Percentiles rank a stretch among this genome's conserved stretches.
These are phyloP conservation scores for Penicillium janthinellum DNA, from an alignment of 2,329 filamentous ascomycete species.

Conservation along the genomic window DNA sequence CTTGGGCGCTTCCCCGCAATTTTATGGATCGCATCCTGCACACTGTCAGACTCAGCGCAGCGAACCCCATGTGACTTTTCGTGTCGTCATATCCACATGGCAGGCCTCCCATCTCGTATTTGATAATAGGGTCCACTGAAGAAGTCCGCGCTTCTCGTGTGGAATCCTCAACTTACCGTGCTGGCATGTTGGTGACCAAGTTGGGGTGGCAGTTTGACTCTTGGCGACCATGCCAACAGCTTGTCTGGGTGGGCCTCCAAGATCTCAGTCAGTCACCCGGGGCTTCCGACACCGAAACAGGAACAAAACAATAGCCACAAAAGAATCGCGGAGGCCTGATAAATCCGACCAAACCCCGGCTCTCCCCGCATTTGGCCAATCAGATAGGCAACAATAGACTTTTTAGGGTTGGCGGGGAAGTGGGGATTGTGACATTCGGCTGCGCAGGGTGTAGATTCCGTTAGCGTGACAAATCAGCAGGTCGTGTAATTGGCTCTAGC, in stretches of 20 bases:
- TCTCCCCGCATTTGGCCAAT: not conserved
- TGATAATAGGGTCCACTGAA: not conserved
- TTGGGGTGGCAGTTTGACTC: not conserved
- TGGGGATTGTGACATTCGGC: slow-evolving; percentile 8
- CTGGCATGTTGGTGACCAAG: too few relatives aligned
- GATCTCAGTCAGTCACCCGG: not conserved
- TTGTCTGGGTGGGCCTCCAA: not conserved
- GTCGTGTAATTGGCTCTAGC: not conserved
- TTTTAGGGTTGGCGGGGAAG: slow-evolving; percentile 9
- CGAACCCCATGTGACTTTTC: not conserved
- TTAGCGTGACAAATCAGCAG: slow-evolving; percentile 3
- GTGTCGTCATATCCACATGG: not conserved
- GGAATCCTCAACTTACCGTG: not conserved
- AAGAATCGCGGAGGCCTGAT: not conserved
- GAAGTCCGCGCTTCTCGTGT: not conserved
- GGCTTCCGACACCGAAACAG: not conserved
- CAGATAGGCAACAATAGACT: not conserved
- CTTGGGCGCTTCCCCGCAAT: not conserved
- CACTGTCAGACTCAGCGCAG: not conserved
- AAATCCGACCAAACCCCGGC: not conserved
- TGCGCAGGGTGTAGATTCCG: not conserved
- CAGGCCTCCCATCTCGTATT: not conserved
- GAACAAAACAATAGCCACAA: not conserved
- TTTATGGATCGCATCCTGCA: not conserved
- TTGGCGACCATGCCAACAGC: not conserved